phyloP scores from a whole-genome alignment of 2,329 filamentous ascomycete species.

The Cordyceps fumosorosea region DNA sequence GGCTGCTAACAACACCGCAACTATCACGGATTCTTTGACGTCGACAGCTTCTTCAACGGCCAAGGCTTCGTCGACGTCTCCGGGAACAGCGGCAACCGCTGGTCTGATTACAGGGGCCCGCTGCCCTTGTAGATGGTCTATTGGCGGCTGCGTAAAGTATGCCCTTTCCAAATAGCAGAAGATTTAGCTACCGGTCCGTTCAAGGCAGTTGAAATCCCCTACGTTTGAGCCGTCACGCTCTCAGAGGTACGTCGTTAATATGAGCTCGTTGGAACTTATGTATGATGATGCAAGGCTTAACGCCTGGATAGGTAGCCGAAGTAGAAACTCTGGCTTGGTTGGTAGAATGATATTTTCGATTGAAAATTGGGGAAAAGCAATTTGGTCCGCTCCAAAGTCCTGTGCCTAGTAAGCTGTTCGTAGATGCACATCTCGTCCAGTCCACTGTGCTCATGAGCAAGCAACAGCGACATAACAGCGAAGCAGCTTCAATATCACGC shows the following conservation, averaged over 20 bases:
- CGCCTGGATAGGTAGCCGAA: no score
- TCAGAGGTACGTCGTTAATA: no score
- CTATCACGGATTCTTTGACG: background rate
- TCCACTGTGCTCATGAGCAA: background rate
- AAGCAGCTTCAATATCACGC: no score
- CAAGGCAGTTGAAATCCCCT: background rate
- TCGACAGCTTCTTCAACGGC: background rate
- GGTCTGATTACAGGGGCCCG: constrained; percentile 1
- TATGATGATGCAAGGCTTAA: no score
- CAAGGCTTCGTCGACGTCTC: background rate
- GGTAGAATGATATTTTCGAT: no score
- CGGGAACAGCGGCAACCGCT: background rate
- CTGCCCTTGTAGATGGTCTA: background rate
- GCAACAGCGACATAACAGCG: background rate
- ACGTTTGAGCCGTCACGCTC: no score
- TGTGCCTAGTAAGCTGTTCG: no score
- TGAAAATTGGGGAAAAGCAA: no score
- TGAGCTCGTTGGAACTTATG: no score
- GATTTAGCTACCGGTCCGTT: background rate
- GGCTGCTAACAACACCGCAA: background rate
- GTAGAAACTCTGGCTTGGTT: no score
- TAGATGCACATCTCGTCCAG: background rate
- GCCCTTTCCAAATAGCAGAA: background rate
- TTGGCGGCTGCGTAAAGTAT: constrained; percentile 2
- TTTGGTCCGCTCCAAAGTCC: no score